These are phyloP conservation scores for Yamadazyma takamatsuzukensis DNA, from an alignment of 805 yeast species.

Conservation along the genomic window DNA sequence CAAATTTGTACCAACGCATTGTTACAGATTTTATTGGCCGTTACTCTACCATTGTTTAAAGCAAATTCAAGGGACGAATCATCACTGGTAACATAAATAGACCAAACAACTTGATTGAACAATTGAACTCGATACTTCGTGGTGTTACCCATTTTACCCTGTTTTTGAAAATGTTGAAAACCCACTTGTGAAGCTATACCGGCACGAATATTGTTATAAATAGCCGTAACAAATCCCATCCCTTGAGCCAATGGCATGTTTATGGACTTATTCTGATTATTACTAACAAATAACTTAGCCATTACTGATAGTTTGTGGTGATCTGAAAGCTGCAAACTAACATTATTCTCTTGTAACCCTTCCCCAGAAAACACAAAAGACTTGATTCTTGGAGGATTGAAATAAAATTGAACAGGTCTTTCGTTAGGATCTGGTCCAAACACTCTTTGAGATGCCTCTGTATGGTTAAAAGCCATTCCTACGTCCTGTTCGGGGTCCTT, in stretches of 20 bases:
- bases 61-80: constrained; percentile 13
- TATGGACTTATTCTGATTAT: constrained; percentile 20
- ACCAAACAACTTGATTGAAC: constrained; percentile 62
- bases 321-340: constrained; percentile 18
- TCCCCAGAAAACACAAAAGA: constrained; percentile 48
- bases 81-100: constrained; percentile 50
- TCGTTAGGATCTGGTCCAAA: constrained; percentile 61
- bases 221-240: constrained; percentile 69
- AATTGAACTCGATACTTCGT: constrained; percentile 52
- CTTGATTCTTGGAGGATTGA: constrained; percentile 63
- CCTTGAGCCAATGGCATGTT: constrained; percentile 68
- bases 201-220: constrained; percentile 53
- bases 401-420: constrained; percentile 56
- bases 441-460: constrained; percentile 55
- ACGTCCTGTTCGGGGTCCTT: constrained; percentile 41
- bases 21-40: constrained; percentile 39
- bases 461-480: constrained; percentile 70
- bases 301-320: constrained; percentile 31
- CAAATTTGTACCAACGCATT: constrained; percentile 57
- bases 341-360: constrained; percentile 17
- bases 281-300: constrained; percentile 13
- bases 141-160: constrained; percentile 32
- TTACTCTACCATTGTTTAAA: constrained; percentile 37
- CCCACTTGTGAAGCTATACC: constrained; percentile 62
- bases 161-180: constrained; percentile 44